Conservation (phyloP, 2,329 filamentous ascomycete genomes). For the Fusarium torulosum region DNA sequence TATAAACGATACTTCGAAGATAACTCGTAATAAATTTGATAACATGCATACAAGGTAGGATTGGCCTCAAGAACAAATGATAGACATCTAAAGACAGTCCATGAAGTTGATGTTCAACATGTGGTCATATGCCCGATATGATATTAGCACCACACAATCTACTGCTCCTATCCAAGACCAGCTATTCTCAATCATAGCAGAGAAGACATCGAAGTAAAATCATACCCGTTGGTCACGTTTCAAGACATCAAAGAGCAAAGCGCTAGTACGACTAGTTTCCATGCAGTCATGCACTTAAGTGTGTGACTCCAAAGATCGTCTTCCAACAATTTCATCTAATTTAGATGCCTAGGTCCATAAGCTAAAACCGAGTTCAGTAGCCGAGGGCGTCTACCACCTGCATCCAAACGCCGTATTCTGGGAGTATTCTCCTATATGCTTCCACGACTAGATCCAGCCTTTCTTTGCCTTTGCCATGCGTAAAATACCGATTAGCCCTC, state of each 20-base stretch:
- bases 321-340: constrained; percentile 32
- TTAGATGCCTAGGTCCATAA: constrained; percentile 28
- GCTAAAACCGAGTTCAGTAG: constrained; percentile 31
- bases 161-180: neutral
- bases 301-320: constrained; percentile 6
- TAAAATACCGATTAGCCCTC: constrained; percentile 33
- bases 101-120: no score
- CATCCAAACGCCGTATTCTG: constrained; percentile 47
- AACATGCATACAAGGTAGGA: neutral
- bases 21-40: neutral
- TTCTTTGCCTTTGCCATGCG: constrained; percentile 33
- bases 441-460: constrained; percentile 33
- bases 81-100: no score
- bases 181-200: neutral
- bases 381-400: constrained; percentile 35
- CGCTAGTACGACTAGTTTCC: neutral
- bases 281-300: constrained; percentile 1
- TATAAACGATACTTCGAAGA: neutral
- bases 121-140: no score
- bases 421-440: constrained; percentile 36
- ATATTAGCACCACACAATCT: no score
- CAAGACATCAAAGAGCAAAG: neutral
- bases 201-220: neutral
- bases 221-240: neutral
- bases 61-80: no score